These are phyloP conservation scores for Aspergillus pseudoglaucus DNA, from an alignment of 2,329 filamentous ascomycete species.

Conservation along the genomic window DNA sequence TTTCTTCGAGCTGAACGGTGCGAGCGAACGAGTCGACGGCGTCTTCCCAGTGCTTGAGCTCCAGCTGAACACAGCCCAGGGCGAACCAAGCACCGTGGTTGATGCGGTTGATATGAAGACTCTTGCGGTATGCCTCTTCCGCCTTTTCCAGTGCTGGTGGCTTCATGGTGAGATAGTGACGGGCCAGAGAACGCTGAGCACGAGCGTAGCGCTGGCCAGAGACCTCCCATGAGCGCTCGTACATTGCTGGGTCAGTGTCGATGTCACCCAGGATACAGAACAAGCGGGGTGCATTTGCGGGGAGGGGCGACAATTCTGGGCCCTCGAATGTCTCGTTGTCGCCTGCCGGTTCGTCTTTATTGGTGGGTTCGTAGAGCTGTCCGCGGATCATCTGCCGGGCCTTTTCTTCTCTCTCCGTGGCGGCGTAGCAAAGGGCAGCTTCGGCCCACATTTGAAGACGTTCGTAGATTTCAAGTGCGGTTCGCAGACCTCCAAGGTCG, in stretches of 20 bases:
- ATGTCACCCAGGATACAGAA: conserved; percentile 94
- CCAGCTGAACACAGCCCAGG: conserved; percentile 78
- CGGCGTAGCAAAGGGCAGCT: conserved; percentile 80
- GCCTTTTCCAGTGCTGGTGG: conserved; percentile 59
- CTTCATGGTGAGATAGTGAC: conserved; percentile 63
- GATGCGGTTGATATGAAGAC: conserved; percentile 70
- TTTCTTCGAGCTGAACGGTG: conserved; percentile 76
- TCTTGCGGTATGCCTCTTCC: conserved; percentile 68
- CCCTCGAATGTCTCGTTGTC: conserved; percentile 55
- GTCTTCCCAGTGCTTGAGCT: conserved; percentile 67
- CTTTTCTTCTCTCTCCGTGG: conserved; percentile 73
- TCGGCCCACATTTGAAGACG: conserved; percentile 90
- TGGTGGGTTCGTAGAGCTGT: conserved; percentile 66
- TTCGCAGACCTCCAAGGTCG: conserved; percentile 74
- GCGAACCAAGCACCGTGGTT: conserved; percentile 84
- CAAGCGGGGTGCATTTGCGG: conserved; percentile 75
- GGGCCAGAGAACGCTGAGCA: conserved; percentile 79
- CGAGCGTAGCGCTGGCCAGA: conserved; percentile 75
- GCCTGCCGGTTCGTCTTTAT: conserved; percentile 42
- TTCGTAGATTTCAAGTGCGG: conserved; percentile 93
- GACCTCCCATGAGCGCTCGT: conserved; percentile 80
- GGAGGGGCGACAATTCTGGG: conserved; percentile 61
- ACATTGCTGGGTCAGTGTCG: conserved; percentile 66
- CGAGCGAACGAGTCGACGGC: conserved; percentile 79
- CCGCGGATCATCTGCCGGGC: conserved; percentile 69